Conservation (phyloP, 1,284 basidiomycete species). For the Apiotrichum brassicae region DNA sequence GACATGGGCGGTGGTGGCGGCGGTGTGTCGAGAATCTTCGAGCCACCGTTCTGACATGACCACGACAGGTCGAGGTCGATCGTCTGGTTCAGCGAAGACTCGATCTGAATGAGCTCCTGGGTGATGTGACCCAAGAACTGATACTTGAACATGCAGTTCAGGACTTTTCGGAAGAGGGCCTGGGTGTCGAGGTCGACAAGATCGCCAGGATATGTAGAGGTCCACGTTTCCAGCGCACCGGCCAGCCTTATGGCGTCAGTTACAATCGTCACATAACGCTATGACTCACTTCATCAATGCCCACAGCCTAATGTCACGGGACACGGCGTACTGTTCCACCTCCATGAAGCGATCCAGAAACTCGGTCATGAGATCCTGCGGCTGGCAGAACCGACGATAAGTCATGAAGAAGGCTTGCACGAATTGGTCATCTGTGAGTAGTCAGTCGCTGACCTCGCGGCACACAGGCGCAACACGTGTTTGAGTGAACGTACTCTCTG, state of each 20-base stretch:
- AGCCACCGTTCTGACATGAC: conserved; percentile 16
- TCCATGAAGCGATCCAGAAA: conserved; percentile 35
- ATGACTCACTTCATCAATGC: conserved; percentile 38
- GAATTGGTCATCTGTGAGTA: conserved; percentile 29
- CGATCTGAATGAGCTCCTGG: conserved; percentile 32
- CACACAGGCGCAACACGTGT: no score
- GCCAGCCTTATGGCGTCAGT: conserved; percentile 27
- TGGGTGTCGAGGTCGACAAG: conserved; percentile 25
- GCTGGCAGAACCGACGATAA: conserved; percentile 42
- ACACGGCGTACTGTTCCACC: conserved; percentile 29
- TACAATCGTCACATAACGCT: not conserved
- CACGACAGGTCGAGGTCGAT: conserved; percentile 39
- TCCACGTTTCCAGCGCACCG: conserved; percentile 42
- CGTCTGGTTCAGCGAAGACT: conserved; percentile 21
- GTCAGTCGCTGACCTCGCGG: no score
- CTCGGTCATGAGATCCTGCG: conserved; percentile 36
- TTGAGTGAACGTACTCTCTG: conserved; percentile 25
- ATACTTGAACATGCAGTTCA: conserved; percentile 31
- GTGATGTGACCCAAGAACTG: conserved; percentile 42
- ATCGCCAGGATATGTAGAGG: conserved; percentile 41
- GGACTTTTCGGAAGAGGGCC: conserved; percentile 25
- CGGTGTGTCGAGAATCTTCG: not conserved
- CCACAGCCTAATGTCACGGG: conserved; percentile 38
- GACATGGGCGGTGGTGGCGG: no score
- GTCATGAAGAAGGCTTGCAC: conserved; percentile 41